Conservation (phyloP, 768 basidiomycete species). For the Erythrobasidium yunnanense region DNA sequence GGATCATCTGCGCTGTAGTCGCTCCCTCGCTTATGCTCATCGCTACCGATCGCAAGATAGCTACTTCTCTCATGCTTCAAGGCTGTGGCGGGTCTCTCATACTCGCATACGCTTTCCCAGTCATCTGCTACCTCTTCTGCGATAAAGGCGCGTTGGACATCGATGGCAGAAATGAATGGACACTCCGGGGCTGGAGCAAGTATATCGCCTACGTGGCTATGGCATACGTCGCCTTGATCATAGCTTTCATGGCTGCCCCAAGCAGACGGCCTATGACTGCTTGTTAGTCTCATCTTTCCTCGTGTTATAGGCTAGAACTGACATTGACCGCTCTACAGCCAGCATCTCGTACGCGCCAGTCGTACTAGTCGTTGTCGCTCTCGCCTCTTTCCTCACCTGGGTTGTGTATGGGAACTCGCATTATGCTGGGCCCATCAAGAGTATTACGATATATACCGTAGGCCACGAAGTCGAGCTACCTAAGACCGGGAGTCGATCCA, state of each 20-base stretch:
- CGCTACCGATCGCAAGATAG: constrained; percentile 36
- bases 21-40: constrained; percentile 39
- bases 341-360: constrained; percentile 42
- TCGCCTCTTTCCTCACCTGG: constrained; percentile 41
- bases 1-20: constrained; percentile 40
- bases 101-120: constrained; percentile 38
- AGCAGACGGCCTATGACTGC: constrained; percentile 39
- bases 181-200: constrained; percentile 40
- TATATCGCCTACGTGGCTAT: constrained; percentile 34
- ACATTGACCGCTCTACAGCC: background rate
- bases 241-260: constrained; percentile 40
- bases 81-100: constrained; percentile 41
- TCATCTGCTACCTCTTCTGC: constrained; percentile 28
- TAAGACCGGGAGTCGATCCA: background rate
- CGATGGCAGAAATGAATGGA: constrained; percentile 43
- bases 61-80: constrained; percentile 41
- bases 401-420: constrained; percentile 41
- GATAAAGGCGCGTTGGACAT: constrained; percentile 32
- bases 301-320: background rate
- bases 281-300: constrained; percentile 29
- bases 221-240: constrained; percentile 36
- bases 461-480: constrained; percentile 22
- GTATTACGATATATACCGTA: constrained; percentile 29
- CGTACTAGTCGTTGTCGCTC: constrained; percentile 39
- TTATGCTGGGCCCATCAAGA: constrained; percentile 45